Base-by-base conservation (phyloP, 1,139 yeast genomes). In the Tardiomyces blankii region DNA sequence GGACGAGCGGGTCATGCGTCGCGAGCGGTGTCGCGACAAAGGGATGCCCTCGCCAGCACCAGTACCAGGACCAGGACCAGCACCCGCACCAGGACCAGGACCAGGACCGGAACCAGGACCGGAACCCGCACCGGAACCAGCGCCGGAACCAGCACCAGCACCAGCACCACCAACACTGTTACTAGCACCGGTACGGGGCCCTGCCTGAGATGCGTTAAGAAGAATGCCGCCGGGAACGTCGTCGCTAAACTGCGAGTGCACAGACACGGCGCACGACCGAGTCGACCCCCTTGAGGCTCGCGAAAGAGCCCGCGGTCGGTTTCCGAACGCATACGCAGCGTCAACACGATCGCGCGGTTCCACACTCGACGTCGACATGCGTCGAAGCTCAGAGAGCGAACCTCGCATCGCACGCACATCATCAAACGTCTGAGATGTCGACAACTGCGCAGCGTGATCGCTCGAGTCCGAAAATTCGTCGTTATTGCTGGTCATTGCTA, bases 21-120 rank as follows among this genome's bases (percentile, higher is more conserved):
- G 44, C 12, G 55, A 52, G 19, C 46, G 13, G 7, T 54, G 50
- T 11, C 55, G 48, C 4, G 49, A 48, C 27, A 54, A 45, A 21
- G 44, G 42, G 18, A 13, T 28, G 27, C 16, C 38, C 35, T 44
- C 44, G 44, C 13, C n/a, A 4, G 39, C 14, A 14, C 41, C 33
- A 21, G 18, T 38, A 7, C 12, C 39, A 16, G 40, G 16, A 13
- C 33, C 28, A 21, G 11, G 11, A 4, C n/a, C 44, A 14, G 18
- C 33, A 7, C 28, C 23, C 9, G 28, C 7, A 11, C 28, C 28
- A 7, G 28, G 28, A 25, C 28, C 28, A 25, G n/a, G n/a, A n/a
- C n/a, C n/a, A n/a, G n/a, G n/a, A n/a, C n/a, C n/a, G n/a, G n/a
- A n/a, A n/a, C n/a, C n/a, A n/a, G n/a, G n/a, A n/a, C n/a, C n/a